Evolutionary conservation across 1,139 yeast species (phyloP).

Genomic region (Blastobotrys persicus): DNA sequence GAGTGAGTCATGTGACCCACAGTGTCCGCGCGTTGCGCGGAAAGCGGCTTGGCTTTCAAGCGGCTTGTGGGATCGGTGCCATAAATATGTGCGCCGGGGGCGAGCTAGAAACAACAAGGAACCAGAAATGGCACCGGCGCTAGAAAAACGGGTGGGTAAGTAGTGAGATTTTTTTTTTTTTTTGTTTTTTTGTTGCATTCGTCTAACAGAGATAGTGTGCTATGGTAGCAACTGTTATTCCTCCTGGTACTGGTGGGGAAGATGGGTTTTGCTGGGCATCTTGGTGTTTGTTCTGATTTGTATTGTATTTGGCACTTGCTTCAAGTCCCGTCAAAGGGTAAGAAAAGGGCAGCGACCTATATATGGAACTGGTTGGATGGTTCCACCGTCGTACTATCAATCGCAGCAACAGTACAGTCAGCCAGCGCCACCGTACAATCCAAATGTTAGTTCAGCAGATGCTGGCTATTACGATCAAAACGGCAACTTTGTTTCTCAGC

Average conservation of each 20-base stretch:
- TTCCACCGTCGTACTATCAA: slow-evolving; percentile 83
- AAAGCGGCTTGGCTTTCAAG: not conserved
- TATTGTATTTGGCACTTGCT: slow-evolving; percentile 47
- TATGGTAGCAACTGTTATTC: slow-evolving; percentile 14
- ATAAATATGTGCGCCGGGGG: not conserved
- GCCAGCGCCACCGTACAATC: slow-evolving; percentile 41
- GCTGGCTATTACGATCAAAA: slow-evolving; percentile 75
- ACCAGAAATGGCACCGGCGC: not conserved
- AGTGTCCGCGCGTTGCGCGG: not conserved
- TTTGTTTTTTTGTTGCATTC: too few species aligned
- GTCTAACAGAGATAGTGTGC: too few species aligned
- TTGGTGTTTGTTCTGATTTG: slow-evolving; percentile 51
- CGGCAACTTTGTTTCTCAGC: slow-evolving; percentile 52
- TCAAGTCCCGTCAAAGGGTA: slow-evolving; percentile 54
- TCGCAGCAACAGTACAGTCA: slow-evolving; percentile 58
- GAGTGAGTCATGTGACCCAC: not conserved
- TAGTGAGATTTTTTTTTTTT: not conserved
- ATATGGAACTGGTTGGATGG: slow-evolving; percentile 84
- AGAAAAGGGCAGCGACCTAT: slow-evolving; percentile 66
- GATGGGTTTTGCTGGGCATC: slow-evolving; percentile 51
- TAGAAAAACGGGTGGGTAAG: not conserved
- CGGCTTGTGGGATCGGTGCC: not conserved
- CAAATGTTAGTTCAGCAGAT: slow-evolving; percentile 59
- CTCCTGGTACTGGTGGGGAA: slow-evolving; percentile 39
- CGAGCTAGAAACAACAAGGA: not conserved